Conservation (phyloP, 345 rosid genomes). For the Pistacia vera region DNA sequence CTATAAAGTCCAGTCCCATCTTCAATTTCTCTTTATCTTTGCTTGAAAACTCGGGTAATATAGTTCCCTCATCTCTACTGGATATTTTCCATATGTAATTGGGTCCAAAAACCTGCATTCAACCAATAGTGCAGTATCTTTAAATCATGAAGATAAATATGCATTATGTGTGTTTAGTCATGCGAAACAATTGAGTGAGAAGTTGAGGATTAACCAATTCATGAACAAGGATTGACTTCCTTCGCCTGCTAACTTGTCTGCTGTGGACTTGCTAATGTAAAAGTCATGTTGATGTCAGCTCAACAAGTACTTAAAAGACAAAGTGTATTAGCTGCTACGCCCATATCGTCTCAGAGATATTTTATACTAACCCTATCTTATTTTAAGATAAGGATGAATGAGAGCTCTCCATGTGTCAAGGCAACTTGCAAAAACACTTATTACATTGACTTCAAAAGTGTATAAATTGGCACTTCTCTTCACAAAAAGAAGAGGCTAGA, state of each 20-base stretch:
- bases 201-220: slow-evolving; percentile 12
- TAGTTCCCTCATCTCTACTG: slow-evolving; percentile 38
- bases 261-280: slow-evolving; percentile 19
- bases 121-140: background rate
- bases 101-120: slow-evolving; percentile 39
- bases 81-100: slow-evolving; percentile 32
- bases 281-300: too few relatives aligned
- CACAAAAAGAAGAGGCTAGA: too few relatives aligned
- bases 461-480: too few relatives aligned
- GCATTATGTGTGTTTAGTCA: slow-evolving; percentile 1
- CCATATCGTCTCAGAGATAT: too few relatives aligned
- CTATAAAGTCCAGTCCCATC: slow-evolving; percentile 33
- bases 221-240: slow-evolving; percentile 28
- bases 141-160: background rate
- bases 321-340: too few relatives aligned
- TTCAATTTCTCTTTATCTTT: slow-evolving; percentile 28
- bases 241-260: slow-evolving; percentile 29
- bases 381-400: too few relatives aligned
- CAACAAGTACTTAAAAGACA: too few relatives aligned
- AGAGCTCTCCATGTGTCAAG: too few relatives aligned
- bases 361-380: too few relatives aligned
- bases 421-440: too few relatives aligned
- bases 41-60: slow-evolving; percentile 29
- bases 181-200: slow-evolving; percentile 2
- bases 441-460: too few relatives aligned